These are phyloP conservation scores for Kodamaea derodonti DNA, from an alignment of 1,139 yeast genomes.

Conservation along the genomic window DNA sequence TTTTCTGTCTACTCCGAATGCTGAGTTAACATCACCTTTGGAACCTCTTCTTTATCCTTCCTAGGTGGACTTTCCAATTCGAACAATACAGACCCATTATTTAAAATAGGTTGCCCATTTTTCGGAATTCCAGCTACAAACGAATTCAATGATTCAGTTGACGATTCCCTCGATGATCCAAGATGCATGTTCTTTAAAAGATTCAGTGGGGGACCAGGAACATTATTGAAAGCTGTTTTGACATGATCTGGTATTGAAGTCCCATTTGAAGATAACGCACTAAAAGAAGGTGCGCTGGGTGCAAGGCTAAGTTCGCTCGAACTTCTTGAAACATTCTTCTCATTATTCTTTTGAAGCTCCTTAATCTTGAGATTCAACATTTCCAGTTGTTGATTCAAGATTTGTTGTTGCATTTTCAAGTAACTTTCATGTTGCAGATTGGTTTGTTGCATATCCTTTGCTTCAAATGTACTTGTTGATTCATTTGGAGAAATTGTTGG, in stretches of 20 bases:
- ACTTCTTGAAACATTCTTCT: slow-evolving; percentile 1
- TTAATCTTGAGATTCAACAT: slow-evolving; percentile 25
- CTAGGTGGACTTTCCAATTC: neutral
- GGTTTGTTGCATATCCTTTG: slow-evolving; percentile 5
- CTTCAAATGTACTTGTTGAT: slow-evolving; percentile 2
- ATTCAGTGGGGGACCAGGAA: neutral
- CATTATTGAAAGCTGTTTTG: neutral
- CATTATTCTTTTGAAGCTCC: slow-evolving; percentile 6
- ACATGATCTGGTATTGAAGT: neutral
- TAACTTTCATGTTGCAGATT: slow-evolving; percentile 32
- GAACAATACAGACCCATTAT: neutral
- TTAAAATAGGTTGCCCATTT: neutral
- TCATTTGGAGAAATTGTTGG: slow-evolving; percentile 15
- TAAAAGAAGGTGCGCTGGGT: neutral
- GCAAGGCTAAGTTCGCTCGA: slow-evolving; percentile 2
- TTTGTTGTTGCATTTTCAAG: slow-evolving; percentile 36
- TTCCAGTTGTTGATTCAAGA: slow-evolving; percentile 37
- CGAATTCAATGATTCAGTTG: slow-evolving; percentile 14
- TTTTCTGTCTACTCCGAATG: too few relatives aligned
- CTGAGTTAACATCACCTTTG: too few relatives aligned
- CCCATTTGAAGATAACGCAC: neutral
- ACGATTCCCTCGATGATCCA: slow-evolving; percentile 11
- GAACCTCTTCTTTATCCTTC: too few relatives aligned
- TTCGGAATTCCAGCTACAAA: slow-evolving; percentile 1
- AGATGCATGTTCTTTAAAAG: neutral